These are phyloP conservation scores for Colletotrichum horii DNA, from an alignment of 2,329 filamentous ascomycete species.

Conservation along the genomic window DNA sequence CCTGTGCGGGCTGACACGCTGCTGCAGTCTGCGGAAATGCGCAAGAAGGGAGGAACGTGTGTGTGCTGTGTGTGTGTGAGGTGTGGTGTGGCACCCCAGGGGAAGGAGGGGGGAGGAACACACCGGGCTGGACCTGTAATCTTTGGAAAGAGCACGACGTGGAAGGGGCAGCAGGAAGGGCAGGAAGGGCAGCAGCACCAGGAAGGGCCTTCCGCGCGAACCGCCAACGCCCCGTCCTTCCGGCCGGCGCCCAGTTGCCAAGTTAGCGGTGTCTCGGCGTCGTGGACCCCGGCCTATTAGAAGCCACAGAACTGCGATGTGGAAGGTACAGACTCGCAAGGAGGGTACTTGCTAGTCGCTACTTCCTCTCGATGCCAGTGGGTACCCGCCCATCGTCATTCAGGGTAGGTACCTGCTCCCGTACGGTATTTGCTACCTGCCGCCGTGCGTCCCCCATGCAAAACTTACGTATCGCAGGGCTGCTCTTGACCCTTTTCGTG, in stretches of 20 bases:
- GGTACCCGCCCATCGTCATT: neutral
- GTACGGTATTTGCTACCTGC: neutral
- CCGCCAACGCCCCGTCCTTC: neutral
- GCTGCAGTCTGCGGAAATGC: neutral
- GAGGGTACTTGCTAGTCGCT: neutral
- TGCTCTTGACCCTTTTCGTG: neutral
- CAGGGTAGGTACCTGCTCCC: neutral
- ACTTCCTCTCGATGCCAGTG: neutral
- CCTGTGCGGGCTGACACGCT: neutral
- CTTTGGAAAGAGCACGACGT: neutral
- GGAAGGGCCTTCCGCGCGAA: constrained; percentile 8
- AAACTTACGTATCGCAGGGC: neutral
- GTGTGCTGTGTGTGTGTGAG: neutral
- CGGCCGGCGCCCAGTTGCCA: constrained; percentile 10
- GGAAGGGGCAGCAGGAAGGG: neutral
- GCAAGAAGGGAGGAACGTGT: neutral
- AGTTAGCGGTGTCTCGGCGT: constrained; percentile 9
- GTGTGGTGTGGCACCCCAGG: neutral
- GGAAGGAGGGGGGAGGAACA: neutral
- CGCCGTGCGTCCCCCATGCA: neutral
- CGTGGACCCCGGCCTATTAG: neutral
- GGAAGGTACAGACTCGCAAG: neutral
- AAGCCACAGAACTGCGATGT: neutral
- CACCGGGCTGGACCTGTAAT: neutral
- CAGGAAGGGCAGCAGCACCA: neutral